phyloP scores from a whole-genome alignment of 225 moss, liverwort and hornwort species.

The Asterella californica region DNA sequence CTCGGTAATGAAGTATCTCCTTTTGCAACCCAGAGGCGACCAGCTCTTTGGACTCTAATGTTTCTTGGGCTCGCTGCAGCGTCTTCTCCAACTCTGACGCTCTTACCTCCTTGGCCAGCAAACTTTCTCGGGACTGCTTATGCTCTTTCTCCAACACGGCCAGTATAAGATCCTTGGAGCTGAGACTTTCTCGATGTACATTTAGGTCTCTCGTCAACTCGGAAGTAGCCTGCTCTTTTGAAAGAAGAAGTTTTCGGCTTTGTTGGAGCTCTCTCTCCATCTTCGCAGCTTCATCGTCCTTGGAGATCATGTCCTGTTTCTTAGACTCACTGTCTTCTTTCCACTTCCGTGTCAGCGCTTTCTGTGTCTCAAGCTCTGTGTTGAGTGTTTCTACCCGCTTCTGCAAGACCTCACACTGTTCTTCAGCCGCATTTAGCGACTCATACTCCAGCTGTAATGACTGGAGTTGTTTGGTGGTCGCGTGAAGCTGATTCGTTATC shows the following conservation, averaged over 20 bases:
- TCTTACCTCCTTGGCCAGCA: neutral
- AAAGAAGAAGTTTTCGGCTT: neutral
- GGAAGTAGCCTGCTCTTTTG: neutral
- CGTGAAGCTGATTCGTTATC: neutral
- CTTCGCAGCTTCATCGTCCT: neutral
- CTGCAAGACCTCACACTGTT: neutral
- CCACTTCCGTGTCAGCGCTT: neutral
- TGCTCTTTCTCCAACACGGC: neutral
- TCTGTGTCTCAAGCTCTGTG: constrained; percentile 11
- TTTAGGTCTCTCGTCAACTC: neutral
- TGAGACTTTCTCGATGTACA: neutral
- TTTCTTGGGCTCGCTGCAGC: neutral
- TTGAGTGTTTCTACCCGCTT: neutral
- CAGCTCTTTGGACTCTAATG: neutral
- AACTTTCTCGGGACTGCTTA: neutral
- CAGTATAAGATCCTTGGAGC: neutral
- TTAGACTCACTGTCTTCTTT: neutral
- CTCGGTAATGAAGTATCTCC: neutral
- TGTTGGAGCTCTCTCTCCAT: neutral
- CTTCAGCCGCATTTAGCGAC: neutral
- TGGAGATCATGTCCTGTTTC: neutral
- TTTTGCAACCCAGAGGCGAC: neutral
- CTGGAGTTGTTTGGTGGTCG: neutral
- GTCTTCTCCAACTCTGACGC: neutral
- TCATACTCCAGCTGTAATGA: neutral